phyloP scores from a whole-genome alignment of 1,284 basidiomycete species.

The Cryptococcus sp. region DNA sequence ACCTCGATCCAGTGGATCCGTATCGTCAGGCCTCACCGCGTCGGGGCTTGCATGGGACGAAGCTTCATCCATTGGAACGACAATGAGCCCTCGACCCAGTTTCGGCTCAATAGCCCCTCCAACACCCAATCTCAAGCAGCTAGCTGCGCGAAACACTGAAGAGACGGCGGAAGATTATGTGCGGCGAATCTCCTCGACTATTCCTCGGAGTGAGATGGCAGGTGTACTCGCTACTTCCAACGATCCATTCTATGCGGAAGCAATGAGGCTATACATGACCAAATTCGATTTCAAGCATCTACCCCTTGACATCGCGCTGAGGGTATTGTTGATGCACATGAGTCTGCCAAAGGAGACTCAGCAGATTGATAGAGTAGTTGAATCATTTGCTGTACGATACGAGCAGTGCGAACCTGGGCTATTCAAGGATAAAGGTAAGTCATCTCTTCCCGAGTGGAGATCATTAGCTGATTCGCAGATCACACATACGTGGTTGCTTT shows the following conservation, averaged over 20 bases:
- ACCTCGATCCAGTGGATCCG: slow-evolving; percentile 31
- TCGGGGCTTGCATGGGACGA: slow-evolving; percentile 14
- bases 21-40: slow-evolving; percentile 16
- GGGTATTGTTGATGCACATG: slow-evolving; percentile 85
- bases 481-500: slow-evolving; percentile 96
- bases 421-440: slow-evolving; percentile 69
- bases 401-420: slow-evolving; percentile 75
- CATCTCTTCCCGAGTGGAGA: neutral
- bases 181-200: slow-evolving; percentile 57
- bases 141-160: slow-evolving; percentile 43
- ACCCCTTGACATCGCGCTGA: slow-evolving; percentile 86
- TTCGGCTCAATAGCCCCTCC: slow-evolving; percentile 17
- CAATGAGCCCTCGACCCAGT: slow-evolving; percentile 24
- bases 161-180: slow-evolving; percentile 71
- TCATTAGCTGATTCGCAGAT: slow-evolving; percentile 54
- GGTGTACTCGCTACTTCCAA: slow-evolving; percentile 72
- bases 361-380: slow-evolving; percentile 96
- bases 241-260: slow-evolving; percentile 66
- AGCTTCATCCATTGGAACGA: slow-evolving; percentile 1
- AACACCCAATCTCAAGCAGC: slow-evolving; percentile 12
- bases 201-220: slow-evolving; percentile 72
- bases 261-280: slow-evolving; percentile 68
- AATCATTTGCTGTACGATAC: slow-evolving; percentile 87
- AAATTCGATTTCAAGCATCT: slow-evolving; percentile 73
- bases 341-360: slow-evolving; percentile 92